Evolutionary conservation across 2,329 filamentous ascomycete species (phyloP), one percentile per base, ranked within the genome.

Genomic region (Magnaporthiopsis rhizophila): DNA sequence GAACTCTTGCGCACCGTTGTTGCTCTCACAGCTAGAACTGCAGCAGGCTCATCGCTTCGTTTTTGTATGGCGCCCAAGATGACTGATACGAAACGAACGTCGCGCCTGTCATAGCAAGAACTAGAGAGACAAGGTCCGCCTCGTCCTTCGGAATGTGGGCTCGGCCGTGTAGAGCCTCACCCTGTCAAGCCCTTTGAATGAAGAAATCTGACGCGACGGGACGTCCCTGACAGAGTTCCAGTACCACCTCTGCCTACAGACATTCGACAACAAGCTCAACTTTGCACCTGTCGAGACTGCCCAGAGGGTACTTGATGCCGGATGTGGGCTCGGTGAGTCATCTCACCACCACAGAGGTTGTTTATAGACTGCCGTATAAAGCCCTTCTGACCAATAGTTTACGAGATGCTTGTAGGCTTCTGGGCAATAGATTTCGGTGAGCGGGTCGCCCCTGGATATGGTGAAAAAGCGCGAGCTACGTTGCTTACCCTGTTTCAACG

Each of bases 241-340:
- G 62, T 77, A 78, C 63, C 68, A 72, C 28, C 64, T 74, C 30
- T 78, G 79, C 65, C 74, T 75, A 6, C 69, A 80, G 65, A 78
- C 77, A 0, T 78, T 80, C 64, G 74, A 62, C 28, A 56, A 62
- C 26, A 56, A 57, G 61, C 61, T 62, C 26, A 34, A 24, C 67
- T 75, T 80, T 61, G 76, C 81, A 2, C 81, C 81, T 0, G 67
- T 83, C 21, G 68, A 74, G 3, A 73, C 75, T 15, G 73, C 76
- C 0, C 75, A 76, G 62, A 72, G 77, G 38, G 77, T 78, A 26
- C 71, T 83, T n/a, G 81, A 83, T 67, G 72, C 83, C 24, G 81
- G 81, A 1, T 83, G 81, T 4, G 81, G 81, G 12, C 80, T 80
- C 11, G 80, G 80, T 65, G 56, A 34, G 32, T 60, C 18, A 6